Conservation (phyloP, 441 rosid genomes). For the Theobroma grandiflorum region DNA sequence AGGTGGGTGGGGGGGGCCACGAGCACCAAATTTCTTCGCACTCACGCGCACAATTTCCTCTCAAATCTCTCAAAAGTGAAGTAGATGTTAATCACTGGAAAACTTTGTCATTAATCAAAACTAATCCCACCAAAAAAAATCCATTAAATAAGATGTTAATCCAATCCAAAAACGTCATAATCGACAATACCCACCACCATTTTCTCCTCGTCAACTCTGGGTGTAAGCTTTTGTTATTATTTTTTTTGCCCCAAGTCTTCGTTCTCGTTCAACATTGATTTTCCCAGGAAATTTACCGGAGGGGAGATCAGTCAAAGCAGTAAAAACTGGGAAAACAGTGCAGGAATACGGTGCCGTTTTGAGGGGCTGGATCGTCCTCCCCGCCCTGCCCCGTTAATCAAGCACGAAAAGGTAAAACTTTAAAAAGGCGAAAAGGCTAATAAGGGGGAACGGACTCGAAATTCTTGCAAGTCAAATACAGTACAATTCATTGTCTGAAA, state of each 20-base stretch:
- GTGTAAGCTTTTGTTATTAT: neutral
- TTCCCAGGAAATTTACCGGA: neutral
- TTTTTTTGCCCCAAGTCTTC: neutral
- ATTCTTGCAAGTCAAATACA: constrained; percentile 29
- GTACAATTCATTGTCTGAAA: constrained; percentile 18
- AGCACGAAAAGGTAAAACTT: neutral
- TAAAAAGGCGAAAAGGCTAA: neutral
- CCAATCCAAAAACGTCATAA: neutral
- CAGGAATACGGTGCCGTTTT: neutral
- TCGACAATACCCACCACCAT: neutral
- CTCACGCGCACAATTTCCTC: neutral
- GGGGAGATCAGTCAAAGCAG: neutral
- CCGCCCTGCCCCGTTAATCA: constrained; percentile 11
- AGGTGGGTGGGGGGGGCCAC: neutral
- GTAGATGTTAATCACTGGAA: neutral
- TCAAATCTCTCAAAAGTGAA: neutral
- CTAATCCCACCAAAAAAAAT: constrained; percentile 17
- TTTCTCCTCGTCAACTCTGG: neutral
- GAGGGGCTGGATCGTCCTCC: neutral
- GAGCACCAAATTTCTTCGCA: neutral
- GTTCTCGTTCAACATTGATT: no score
- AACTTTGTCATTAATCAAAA: neutral
- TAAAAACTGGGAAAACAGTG: neutral
- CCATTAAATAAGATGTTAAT: neutral
- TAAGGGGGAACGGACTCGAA: constrained; percentile 31